Conservation (phyloP, 805 yeast genomes). For the Lipomyces sp. region DNA sequence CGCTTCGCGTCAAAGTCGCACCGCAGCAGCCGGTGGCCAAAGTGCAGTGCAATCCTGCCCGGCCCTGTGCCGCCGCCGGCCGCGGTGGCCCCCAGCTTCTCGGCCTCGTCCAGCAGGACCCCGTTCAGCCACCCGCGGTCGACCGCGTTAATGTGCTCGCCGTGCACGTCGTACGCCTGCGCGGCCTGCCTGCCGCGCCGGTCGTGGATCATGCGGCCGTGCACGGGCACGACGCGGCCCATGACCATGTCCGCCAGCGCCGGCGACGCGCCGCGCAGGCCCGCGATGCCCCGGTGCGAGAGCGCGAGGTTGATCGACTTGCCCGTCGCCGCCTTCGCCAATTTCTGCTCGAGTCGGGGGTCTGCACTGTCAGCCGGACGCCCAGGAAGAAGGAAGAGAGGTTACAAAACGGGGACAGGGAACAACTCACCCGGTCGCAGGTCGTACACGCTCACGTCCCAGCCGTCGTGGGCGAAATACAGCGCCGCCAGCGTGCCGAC, state of each 20-base stretch:
- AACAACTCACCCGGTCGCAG: constrained; percentile 63
- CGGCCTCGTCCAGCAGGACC: constrained; percentile 61
- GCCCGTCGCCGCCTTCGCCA: constrained; percentile 21
- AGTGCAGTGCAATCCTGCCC: constrained; percentile 47
- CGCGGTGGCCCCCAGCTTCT: constrained; percentile 34
- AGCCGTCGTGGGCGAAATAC: constrained; percentile 72
- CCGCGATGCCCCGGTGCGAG: constrained; percentile 75
- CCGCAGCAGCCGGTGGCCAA: constrained; percentile 54
- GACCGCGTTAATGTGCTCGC: constrained; percentile 81
- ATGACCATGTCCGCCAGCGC: constrained; percentile 56
- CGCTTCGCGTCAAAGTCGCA: constrained; percentile 39
- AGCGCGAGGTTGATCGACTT: constrained; percentile 81
- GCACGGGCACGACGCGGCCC: constrained; percentile 71
- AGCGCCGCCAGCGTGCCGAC: constrained; percentile 84
- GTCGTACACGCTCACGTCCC: constrained; percentile 68
- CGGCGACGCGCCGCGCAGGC: constrained; percentile 60
- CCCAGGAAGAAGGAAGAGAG: neutral
- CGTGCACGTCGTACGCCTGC: constrained; percentile 75
- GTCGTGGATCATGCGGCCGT: constrained; percentile 87
- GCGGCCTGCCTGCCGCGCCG: constrained; percentile 57
- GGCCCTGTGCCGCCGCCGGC: no score
- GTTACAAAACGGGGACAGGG: neutral
- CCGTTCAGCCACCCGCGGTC: constrained; percentile 71
- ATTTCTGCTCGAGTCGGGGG: constrained; percentile 8
- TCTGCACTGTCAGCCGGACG: constrained; percentile 4